phyloP scores from a whole-genome alignment of 1,284 basidiomycete genomes.

The Moniliophthora roreri region DNA sequence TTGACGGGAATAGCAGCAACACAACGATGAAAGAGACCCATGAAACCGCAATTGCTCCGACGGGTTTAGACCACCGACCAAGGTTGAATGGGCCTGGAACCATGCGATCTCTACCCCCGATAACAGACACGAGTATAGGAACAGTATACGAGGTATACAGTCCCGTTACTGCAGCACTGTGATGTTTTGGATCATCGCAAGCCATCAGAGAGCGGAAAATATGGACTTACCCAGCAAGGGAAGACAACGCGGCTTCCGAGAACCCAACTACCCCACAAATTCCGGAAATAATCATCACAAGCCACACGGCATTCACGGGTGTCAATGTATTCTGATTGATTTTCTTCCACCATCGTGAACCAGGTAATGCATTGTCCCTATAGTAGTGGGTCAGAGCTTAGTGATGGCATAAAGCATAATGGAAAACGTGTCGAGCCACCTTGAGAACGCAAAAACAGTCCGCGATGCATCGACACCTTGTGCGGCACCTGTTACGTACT shows the following conservation, averaged over 20 bases:
- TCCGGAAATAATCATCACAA: conserved; percentile 59
- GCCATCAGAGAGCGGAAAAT: not conserved
- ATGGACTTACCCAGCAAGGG: conserved; percentile 59
- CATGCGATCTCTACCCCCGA: conserved; percentile 58
- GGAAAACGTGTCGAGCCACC: conserved; percentile 10
- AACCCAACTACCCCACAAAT: conserved; percentile 68
- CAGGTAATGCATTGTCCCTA: conserved; percentile 70
- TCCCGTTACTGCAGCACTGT: conserved; percentile 68
- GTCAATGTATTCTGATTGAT: conserved; percentile 60
- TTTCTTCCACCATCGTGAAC: conserved; percentile 65
- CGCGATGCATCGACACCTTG: conserved; percentile 75
- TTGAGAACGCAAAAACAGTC: conserved; percentile 70
- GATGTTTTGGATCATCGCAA: too few species aligned
- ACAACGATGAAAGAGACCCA: conserved; percentile 68
- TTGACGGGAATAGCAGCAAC: conserved; percentile 59
- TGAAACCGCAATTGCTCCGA: conserved; percentile 58
- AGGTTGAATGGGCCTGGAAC: conserved; percentile 59
- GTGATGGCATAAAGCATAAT: not conserved
- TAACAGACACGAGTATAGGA: conserved; percentile 71
- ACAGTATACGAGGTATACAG: conserved; percentile 67
- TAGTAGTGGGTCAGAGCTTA: not conserved
- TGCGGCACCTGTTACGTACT: conserved; percentile 75
- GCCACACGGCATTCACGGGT: conserved; percentile 74
- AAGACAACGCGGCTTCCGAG: conserved; percentile 58
- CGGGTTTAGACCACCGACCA: conserved; percentile 58